These are phyloP conservation scores for Pulveroboletus frians DNA, from an alignment of 768 basidiomycete species.

Conservation along the genomic window DNA sequence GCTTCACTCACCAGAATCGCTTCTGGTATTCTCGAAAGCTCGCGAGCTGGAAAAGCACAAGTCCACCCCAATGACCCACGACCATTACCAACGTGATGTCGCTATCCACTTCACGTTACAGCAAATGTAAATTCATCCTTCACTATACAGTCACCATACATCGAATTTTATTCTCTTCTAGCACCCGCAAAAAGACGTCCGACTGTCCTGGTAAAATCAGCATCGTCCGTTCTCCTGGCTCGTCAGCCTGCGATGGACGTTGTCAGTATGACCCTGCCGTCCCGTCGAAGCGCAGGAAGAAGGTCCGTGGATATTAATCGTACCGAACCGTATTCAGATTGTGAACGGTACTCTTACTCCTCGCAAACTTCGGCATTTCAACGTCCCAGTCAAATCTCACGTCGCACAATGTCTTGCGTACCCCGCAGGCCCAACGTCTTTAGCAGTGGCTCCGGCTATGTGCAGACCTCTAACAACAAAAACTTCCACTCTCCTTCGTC, in stretches of 20 bases:
- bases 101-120: conserved; percentile 18
- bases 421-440: neutral
- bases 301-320: conserved; percentile 20
- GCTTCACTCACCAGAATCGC: neutral
- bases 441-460: neutral
- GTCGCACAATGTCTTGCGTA: neutral
- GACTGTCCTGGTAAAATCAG: conserved; percentile 12
- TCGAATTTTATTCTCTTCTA: neutral
- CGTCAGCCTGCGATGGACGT: neutral
- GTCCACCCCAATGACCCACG: conserved; percentile 4
- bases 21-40: conserved; percentile 5
- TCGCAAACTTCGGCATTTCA: neutral
- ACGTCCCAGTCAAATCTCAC: neutral
- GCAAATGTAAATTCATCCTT: conserved; percentile 13
- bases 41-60: conserved; percentile 23
- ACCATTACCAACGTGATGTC: neutral
- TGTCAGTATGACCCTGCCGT: conserved; percentile 26
- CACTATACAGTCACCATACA: neutral
- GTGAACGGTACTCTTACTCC: neutral
- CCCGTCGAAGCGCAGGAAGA: conserved; percentile 24
- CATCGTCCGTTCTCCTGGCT: neutral
- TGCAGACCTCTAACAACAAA: neutral
- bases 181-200: conserved; percentile 19
- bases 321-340: neutral
- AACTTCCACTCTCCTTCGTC: no score